Conservation (phyloP, 1,284 basidiomycete species). For the Stereum hirsutum region DNA sequence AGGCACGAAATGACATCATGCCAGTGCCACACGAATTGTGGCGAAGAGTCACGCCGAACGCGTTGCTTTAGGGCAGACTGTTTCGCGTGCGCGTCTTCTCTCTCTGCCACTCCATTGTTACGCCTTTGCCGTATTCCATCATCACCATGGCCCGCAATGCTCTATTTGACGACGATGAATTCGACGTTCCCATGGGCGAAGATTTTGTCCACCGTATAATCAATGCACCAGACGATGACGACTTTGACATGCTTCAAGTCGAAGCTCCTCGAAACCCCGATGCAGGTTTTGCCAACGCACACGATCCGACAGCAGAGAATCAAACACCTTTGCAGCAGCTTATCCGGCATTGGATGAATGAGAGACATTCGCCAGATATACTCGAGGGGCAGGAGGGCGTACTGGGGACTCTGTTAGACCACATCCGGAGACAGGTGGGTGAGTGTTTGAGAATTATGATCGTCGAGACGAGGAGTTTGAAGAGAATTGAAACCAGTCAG, state of each 20-base stretch:
- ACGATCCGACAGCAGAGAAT: constrained; percentile 15
- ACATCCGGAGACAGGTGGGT: constrained; percentile 79
- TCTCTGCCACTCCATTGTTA: neutral
- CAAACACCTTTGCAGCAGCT: constrained; percentile 51
- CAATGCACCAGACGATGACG: constrained; percentile 2
- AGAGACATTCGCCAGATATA: constrained; percentile 76
- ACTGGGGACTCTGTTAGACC: constrained; percentile 66
- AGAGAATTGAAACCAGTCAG: constrained; percentile 29
- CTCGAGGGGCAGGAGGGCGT: constrained; percentile 70
- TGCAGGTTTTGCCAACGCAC: constrained; percentile 7
- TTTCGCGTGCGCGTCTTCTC: neutral
- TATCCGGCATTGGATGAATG: constrained; percentile 78
- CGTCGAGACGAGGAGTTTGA: constrained; percentile 14
- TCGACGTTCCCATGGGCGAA: constrained; percentile 11
- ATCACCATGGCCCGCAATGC: neutral
- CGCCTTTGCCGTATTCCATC: neutral
- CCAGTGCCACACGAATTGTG: neutral
- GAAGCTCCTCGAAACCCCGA: constrained; percentile 1
- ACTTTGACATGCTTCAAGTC: neutral
- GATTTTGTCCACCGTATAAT: constrained; percentile 4
- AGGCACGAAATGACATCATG: too few relatives aligned
- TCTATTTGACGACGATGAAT: constrained; percentile 5
- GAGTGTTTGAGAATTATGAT: constrained; percentile 2
- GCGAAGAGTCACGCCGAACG: neutral
- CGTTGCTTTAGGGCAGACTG: neutral